Base-by-base conservation (phyloP, 768 basidiomycete species). In the Calocera cornea region DNA sequence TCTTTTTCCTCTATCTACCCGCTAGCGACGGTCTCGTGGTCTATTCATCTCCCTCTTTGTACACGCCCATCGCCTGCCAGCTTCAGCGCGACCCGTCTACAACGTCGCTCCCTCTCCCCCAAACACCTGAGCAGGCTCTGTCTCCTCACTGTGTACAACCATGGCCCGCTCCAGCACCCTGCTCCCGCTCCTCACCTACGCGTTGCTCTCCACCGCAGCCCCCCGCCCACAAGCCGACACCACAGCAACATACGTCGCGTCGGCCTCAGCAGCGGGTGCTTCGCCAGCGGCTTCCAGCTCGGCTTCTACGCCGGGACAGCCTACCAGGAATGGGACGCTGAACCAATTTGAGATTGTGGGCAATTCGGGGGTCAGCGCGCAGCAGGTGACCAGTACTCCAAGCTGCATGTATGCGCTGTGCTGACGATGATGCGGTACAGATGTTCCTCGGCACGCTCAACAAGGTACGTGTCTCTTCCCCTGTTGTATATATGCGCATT, bases 401-500 rank as follows among this genome's bases (percentile, higher is more conserved):
- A 12, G 24, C 24, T 22, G 14, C 54, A 27, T 60, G 27, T 33
- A 17, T 19, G 19, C 54, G 14, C 22, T 10, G 54, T 16, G 54
- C 54, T 60, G 7, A 60, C 19, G 44, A 31, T 2, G 7, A 29
- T 19, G 7, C 19, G 3, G 44, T 47, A 19, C 22, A 60, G 54
- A 60, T 60, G 34, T 71, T 71, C 69, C 70, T 71, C 50, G 70
- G 70, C 50, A 71, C 65, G 33, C 64, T 64, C 3, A 54, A 71
- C 34, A 71, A 69, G 66, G 67, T 68, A 38, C 36, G 36, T n/a
- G n/a, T n/a, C 36, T 38, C 36, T 38, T 38, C 36, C n/a, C n/a
- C n/a, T n/a, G n/a, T n/a, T n/a, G n/a, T n/a, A n/a, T n/a, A n/a
- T n/a, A 38, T 14, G 36, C 36, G 14, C 36, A 38, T 38, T n/a